A percentile compares a stretch with the other conserved stretches of the same genome.
Conservation (phyloP, 108 stramenopile genomes). For the Discostella stelligeroides region DNA sequence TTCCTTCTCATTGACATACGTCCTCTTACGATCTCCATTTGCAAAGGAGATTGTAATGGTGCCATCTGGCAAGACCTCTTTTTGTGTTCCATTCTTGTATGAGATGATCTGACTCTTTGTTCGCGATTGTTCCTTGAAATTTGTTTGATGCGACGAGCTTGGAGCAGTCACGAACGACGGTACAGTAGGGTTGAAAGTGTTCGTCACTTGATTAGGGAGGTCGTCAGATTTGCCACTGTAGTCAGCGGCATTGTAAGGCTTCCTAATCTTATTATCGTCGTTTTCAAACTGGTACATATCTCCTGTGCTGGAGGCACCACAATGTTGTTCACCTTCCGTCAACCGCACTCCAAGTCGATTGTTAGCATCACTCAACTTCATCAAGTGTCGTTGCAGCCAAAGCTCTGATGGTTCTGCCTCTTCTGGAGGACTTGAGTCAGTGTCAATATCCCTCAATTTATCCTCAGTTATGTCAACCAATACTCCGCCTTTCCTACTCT, state of each 20-base stretch:
- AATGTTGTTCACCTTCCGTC: background rate
- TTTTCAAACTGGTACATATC: background rate
- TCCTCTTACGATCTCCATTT: constrained; percentile 73
- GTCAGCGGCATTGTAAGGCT: constrained; percentile 53
- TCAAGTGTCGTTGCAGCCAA: constrained; percentile 29
- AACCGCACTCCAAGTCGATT: constrained; percentile 11
- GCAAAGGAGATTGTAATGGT: constrained; percentile 60
- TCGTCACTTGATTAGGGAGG: background rate
- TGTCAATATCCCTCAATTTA: background rate
- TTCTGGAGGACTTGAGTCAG: background rate
- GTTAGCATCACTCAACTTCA: constrained; percentile 22
- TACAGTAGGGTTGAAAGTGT: constrained; percentile 9
- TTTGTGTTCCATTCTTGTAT: constrained; percentile 64
- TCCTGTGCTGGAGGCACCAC: background rate
- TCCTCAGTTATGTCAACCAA: background rate
- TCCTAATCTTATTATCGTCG: constrained; percentile 14
- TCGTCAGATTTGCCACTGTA: constrained; percentile 13
- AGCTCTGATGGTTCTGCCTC: constrained; percentile 22
- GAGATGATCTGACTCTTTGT: constrained; percentile 26
- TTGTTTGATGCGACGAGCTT: constrained; percentile 5
- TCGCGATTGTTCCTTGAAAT: background rate
- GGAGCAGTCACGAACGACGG: constrained; percentile 21
- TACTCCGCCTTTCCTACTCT: constrained; percentile 13
- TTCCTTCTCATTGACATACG: constrained; percentile 52
- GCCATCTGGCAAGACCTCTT: constrained; percentile 61